phyloP scores from a whole-genome alignment of 139 green algal species.

The Pleodorina starrii region DNA sequence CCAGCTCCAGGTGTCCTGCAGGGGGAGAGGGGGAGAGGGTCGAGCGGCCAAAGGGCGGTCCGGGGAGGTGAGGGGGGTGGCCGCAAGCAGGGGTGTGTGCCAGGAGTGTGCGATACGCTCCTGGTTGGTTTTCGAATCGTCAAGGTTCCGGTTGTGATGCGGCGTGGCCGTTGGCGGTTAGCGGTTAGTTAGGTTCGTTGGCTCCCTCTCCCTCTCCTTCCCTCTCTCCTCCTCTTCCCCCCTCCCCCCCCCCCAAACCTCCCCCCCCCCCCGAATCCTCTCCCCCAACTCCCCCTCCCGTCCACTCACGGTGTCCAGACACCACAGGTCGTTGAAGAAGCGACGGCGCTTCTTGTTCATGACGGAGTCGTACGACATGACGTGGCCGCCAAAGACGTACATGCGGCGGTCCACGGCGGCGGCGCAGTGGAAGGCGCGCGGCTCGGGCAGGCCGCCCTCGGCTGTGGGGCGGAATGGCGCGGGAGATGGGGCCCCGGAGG shows the following conservation, averaged over 20 bases:
- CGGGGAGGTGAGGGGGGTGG: background rate
- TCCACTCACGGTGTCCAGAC: conserved; percentile 76
- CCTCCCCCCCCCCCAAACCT: no score
- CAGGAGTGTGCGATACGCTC: background rate
- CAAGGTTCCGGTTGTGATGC: background rate
- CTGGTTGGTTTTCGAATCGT: background rate
- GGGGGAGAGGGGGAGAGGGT: background rate
- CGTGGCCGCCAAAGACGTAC: conserved; percentile 83
- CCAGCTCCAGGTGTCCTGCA: conserved; percentile 80
- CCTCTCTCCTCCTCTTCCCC: no score
- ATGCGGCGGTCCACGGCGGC: conserved; percentile 62
- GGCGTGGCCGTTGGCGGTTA: background rate
- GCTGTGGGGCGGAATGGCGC: background rate
- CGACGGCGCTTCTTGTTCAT: conserved; percentile 72
- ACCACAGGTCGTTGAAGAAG: conserved; percentile 88
- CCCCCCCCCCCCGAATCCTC: no score
- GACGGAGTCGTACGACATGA: conserved; percentile 65
- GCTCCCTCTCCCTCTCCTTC: no score
- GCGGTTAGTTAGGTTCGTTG: no score
- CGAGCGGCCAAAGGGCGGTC: no score
- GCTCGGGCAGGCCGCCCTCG: conserved; percentile 46
- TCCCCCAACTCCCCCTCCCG: no score
- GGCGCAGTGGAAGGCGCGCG: conserved; percentile 78
- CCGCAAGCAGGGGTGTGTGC: background rate
- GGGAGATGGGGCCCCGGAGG: background rate